Conservation (phyloP, 495 filamentous ascomycete genomes). For the Hypoxylon lienhwacheense region DNA sequence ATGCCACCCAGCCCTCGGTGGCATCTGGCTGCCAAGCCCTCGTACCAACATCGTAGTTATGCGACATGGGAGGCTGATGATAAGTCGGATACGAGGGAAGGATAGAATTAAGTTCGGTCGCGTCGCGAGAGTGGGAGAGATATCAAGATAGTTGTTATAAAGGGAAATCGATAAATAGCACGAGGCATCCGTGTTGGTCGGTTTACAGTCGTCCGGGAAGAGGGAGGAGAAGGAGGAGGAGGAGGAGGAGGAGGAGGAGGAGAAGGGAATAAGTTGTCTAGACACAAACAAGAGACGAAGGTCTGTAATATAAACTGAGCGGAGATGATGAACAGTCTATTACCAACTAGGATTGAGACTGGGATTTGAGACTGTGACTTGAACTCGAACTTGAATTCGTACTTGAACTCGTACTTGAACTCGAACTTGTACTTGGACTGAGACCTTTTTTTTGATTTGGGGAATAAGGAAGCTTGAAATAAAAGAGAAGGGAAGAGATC, state of each 20-base stretch:
- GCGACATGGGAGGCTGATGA: slow-evolving; percentile 68
- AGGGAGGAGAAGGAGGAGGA: slow-evolving; percentile 2
- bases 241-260: too few species aligned
- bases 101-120: slow-evolving; percentile 23
- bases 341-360: slow-evolving; percentile 9
- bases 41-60: slow-evolving; percentile 96
- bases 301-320: slow-evolving; percentile 1
- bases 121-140: slow-evolving; percentile 24
- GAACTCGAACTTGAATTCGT: too few species aligned
- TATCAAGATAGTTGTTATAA: slow-evolving; percentile 23
- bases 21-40: slow-evolving; percentile 97
- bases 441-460: too few species aligned
- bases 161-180: slow-evolving; percentile 22
- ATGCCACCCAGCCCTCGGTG: slow-evolving; percentile 95
- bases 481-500: slow-evolving; percentile 7
- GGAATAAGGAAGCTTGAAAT: too few species aligned
- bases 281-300: slow-evolving; percentile 2
- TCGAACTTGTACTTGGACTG: too few species aligned
- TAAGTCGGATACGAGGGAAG: slow-evolving; percentile 8
- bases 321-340: slow-evolving; percentile 8
- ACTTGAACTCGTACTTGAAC: too few species aligned
- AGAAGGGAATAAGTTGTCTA: background rate
- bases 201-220: slow-evolving; percentile 18
- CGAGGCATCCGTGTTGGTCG: slow-evolving; percentile 38
- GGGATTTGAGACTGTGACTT: too few species aligned